Evolutionary conservation across 2,329 filamentous ascomycete species (phyloP).

Genomic region (Hypomyces perniciosus): DNA sequence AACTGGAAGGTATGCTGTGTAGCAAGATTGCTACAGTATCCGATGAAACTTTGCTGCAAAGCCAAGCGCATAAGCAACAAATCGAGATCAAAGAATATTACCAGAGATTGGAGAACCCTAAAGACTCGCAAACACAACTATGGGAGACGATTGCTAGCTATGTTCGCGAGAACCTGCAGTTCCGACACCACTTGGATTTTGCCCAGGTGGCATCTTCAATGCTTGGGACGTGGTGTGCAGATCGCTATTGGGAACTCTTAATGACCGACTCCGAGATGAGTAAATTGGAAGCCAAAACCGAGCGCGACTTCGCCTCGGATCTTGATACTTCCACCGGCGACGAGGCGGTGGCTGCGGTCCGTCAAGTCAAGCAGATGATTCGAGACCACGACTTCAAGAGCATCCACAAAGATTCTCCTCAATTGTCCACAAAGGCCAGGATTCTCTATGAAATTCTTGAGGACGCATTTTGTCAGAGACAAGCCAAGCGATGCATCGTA

Average conservation of each 20-base stretch:
- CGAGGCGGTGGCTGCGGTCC: constrained; percentile 49
- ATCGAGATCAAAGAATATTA: constrained; percentile 49
- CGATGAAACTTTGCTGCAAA: constrained; percentile 29
- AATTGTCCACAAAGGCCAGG: constrained; percentile 67
- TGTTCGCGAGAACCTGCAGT: constrained; percentile 35
- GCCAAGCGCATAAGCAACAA: constrained; percentile 21
- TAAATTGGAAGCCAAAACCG: constrained; percentile 54
- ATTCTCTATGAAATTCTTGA: constrained; percentile 55
- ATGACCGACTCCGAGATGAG: constrained; percentile 56
- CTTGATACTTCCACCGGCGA: constrained; percentile 29
- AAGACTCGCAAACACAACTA: constrained; percentile 56
- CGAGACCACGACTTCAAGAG: constrained; percentile 40
- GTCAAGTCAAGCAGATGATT: constrained; percentile 52
- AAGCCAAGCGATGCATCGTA: constrained; percentile 61
- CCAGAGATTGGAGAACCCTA: constrained; percentile 35
- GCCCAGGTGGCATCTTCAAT: constrained; percentile 55
- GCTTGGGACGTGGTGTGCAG: constrained; percentile 78
- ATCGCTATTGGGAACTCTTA: constrained; percentile 70
- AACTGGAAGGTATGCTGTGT: constrained; percentile 72
- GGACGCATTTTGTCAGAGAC: constrained; percentile 58
- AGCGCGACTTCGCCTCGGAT: constrained; percentile 26
- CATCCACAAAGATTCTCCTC: constrained; percentile 18
- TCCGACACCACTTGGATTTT: constrained; percentile 54
- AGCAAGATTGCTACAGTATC: constrained; percentile 73
- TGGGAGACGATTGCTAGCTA: constrained; percentile 48